phyloP scores from a whole-genome alignment of 805 yeast genomes.

The Yamadazyma scolyti region DNA sequence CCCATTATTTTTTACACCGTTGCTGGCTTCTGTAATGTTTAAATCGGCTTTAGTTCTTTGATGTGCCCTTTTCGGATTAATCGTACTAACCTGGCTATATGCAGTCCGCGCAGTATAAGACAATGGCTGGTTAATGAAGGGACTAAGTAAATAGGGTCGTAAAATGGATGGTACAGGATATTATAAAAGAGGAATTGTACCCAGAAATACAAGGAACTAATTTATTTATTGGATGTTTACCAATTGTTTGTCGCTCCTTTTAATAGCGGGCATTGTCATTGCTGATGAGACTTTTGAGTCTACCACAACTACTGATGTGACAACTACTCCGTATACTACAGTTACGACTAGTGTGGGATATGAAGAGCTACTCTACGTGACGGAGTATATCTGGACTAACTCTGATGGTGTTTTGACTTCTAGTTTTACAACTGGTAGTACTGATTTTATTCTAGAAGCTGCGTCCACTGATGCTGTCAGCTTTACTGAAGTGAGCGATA shows the following conservation, averaged over 20 bases:
- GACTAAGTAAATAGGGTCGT: too few species aligned
- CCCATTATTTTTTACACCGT: too few species aligned
- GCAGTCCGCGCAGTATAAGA: too few species aligned
- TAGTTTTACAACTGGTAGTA: constrained; percentile 11
- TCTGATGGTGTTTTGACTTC: constrained; percentile 25
- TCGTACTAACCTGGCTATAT: too few species aligned
- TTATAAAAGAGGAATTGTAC: too few species aligned
- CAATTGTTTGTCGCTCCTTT: constrained; percentile 14
- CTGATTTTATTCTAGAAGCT: constrained; percentile 5
- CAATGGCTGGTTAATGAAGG: too few species aligned
- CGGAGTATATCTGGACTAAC: constrained; percentile 28
- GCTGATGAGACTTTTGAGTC: constrained; percentile 7
- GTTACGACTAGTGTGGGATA: constrained; percentile 25
- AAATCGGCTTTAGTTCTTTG: too few species aligned
- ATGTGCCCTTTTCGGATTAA: too few species aligned
- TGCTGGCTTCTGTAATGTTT: too few species aligned
- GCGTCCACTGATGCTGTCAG: background rate
- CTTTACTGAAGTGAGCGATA: too few species aligned
- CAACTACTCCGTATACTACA: constrained; percentile 27
- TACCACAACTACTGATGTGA: constrained; percentile 19
- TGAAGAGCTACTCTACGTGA: constrained; percentile 21
- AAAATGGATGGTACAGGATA: too few species aligned
- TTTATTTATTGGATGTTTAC: constrained; percentile 9
- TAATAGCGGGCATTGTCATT: constrained; percentile 9
- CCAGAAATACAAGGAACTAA: too few species aligned